phyloP scores from a whole-genome alignment of 495 filamentous ascomycete species.

The Aspergillus nidulans region DNA sequence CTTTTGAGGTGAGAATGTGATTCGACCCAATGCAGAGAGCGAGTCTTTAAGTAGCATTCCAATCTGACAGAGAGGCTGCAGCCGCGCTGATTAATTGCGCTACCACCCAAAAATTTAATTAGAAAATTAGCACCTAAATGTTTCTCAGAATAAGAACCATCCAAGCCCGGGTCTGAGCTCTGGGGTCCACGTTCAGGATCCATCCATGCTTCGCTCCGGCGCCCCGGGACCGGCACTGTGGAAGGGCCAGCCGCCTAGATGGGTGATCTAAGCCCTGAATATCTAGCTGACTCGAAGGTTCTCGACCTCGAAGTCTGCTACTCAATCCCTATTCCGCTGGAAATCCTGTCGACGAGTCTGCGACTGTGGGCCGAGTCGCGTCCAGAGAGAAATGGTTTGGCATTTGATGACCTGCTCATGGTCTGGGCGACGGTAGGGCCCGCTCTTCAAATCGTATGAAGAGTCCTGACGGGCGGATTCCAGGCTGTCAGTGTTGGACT shows the following conservation, averaged over 20 bases:
- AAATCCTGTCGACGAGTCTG: slow-evolving; percentile 15
- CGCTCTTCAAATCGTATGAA: background rate
- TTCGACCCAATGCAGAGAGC: no score
- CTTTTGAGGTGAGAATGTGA: no score
- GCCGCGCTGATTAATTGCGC: no score
- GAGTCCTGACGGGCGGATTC: background rate
- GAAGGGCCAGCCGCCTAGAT: background rate
- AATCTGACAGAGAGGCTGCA: no score
- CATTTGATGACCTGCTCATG: slow-evolving; percentile 17
- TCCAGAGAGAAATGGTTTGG: slow-evolving; percentile 6
- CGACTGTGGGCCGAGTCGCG: slow-evolving; percentile 16
- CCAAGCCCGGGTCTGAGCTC: background rate
- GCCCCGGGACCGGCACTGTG: background rate
- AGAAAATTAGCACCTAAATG: no score
- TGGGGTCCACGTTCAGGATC: background rate
- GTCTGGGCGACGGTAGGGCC: slow-evolving; percentile 10
- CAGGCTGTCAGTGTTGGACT: slow-evolving; percentile 10
- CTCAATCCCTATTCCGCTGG: slow-evolving; percentile 18
- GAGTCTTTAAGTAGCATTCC: no score
- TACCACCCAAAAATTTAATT: no score
- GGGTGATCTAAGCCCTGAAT: background rate
- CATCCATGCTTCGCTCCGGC: background rate
- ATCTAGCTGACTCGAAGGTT: slow-evolving; percentile 9
- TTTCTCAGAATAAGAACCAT: background rate
- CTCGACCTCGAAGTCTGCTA: slow-evolving; percentile 14